Conservation (phyloP, 2,329 filamentous ascomycete species). For the Leptographium wingfieldii region DNA sequence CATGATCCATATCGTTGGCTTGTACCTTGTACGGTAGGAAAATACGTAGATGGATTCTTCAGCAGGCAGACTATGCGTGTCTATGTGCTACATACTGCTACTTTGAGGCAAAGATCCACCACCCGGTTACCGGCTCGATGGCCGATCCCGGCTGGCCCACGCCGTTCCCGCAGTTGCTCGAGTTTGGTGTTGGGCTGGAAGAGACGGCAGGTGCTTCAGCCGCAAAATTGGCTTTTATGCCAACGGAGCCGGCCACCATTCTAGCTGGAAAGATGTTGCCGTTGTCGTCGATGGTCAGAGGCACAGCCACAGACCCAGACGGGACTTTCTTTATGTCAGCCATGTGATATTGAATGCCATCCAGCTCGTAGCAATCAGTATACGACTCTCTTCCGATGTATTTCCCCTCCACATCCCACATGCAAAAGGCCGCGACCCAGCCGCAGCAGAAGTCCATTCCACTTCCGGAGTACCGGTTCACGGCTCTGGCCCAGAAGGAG, state of each 20-base stretch:
- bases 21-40: no score
- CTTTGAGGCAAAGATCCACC: not conserved
- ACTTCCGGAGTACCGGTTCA: conserved; percentile 17
- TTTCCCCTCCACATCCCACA: conserved; percentile 17
- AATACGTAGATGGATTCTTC: no score
- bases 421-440: conserved; percentile 23
- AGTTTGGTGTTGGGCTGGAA: not conserved
- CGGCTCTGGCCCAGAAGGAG: conserved; percentile 20
- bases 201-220: not conserved
- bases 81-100: not conserved
- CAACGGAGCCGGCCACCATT: conserved; percentile 7
- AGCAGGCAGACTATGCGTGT: no score
- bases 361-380: not conserved
- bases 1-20: no score
- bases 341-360: not conserved
- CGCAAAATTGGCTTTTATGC: not conserved
- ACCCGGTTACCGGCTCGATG: not conserved
- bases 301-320: conserved; percentile 1
- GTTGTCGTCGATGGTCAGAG: conserved; percentile 1
- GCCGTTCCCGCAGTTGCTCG: not conserved
- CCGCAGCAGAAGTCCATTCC: conserved; percentile 18
- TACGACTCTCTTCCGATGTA: not conserved
- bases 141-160: not conserved
- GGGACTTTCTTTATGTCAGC: not conserved
- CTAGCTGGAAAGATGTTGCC: not conserved